Evolutionary conservation across 2,329 filamentous ascomycete species (phyloP), one percentile per base, ranked within the genome.

Genomic region (Arthrobotrys conoides): DNA sequence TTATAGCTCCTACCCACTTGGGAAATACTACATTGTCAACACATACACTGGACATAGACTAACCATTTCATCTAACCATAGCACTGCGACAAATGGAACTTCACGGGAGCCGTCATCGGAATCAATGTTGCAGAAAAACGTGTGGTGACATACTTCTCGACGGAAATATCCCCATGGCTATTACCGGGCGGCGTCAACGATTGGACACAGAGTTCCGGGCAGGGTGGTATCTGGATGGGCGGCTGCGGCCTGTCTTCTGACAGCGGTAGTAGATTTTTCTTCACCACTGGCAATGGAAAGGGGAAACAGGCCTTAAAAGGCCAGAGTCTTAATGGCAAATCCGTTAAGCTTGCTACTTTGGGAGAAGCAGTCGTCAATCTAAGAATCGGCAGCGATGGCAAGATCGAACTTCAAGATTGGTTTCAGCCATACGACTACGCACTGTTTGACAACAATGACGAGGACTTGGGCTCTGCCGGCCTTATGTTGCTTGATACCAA

Each of bases 11-110:
- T 71, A 24, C 49, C 69, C 59, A 20, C 18, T 57, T 33, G 14
- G 38, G 55, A 66, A 73, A 73, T 59, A 20, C 63, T 24, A 57
- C 63, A 3, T 33, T 5, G 8, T 1, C 64, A 76, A 76, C 72
- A 51, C 65, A 61, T 41, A 41, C 3, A 2, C 16, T 10, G 20
- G 20, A 16, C 22, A 18, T 16, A 18, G 24, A 14, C 69, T 71
- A 65, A 71, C 48, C 18, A 18, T n/a, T 38, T 20, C 3, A 6
- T 30, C 3, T 27, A 9, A 46, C 46, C 24, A 9, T 71, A 87
- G 14, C 86, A 89, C 78, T 89, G 88, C 64, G 88, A 88, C 24
- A 85, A 87, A 73, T 89, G 87, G 82, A 88, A 89, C 81, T 89
- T 80, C 66, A 81, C 80, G 4, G 75, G 75, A 5, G 75, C 75